Conservation (phyloP, 768 basidiomycete species). For the Kwoniella bestiolae region DNA sequence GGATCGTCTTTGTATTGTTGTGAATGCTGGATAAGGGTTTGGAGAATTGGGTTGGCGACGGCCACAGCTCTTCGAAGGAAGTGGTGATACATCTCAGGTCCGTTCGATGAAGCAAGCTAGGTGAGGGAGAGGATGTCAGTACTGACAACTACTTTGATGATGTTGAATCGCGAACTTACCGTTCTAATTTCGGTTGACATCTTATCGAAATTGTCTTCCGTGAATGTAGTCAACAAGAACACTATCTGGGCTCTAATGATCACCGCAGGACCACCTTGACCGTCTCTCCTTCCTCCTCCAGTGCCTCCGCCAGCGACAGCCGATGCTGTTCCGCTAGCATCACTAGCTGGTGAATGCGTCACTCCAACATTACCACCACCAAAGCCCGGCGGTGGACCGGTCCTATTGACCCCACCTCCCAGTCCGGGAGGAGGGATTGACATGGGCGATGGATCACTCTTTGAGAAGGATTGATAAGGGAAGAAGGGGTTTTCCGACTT, state of each 20-base stretch:
- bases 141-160: not conserved
- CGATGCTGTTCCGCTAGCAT: conserved; percentile 16
- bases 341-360: conserved; percentile 22
- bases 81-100: conserved; percentile 94
- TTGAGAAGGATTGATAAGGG: conserved; percentile 2
- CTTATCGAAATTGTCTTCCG: conserved; percentile 94
- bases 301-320: conserved; percentile 1
- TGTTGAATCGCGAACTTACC: conserved; percentile 63
- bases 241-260: conserved; percentile 79
- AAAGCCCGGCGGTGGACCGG: conserved; percentile 50
- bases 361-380: conserved; percentile 28
- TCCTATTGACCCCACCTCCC: conserved; percentile 48
- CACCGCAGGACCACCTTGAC: conserved; percentile 34
- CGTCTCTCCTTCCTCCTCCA: conserved; percentile 27
- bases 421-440: conserved; percentile 53
- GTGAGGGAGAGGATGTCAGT: conserved; percentile 28
- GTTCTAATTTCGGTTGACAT: conserved; percentile 93
- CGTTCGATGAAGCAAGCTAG: conserved; percentile 95
- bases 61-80: conserved; percentile 95
- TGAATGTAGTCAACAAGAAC: conserved; percentile 91
- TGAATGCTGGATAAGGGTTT: conserved; percentile 44
- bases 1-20: conserved; percentile 50
- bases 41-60: conserved; percentile 64
- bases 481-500: not conserved
- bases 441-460: conserved; percentile 31